A percentile compares a stretch with the other conserved stretches of the same genome.
Evolutionary conservation across 2,329 filamentous ascomycete species (phyloP).

Genomic region (Pseudocercospora fijiensis): DNA sequence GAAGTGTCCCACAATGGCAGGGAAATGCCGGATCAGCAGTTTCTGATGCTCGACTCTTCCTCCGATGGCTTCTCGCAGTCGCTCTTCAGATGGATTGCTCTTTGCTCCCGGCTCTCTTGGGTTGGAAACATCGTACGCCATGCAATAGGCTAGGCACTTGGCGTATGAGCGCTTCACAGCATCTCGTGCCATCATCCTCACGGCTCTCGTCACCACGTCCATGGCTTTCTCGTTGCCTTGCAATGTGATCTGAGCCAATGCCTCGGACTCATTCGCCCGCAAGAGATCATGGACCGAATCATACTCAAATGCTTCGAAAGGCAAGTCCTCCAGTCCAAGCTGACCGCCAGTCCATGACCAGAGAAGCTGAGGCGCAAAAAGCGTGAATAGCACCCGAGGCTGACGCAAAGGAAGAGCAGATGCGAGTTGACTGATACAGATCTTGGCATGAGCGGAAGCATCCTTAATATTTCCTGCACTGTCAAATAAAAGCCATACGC

Average conservation of each 20-base stretch:
- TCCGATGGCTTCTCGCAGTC: slow-evolving; percentile 69
- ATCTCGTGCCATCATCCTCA: slow-evolving; percentile 54
- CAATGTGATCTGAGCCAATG: slow-evolving; percentile 79
- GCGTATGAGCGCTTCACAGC: slow-evolving; percentile 70
- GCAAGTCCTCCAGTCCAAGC: slow-evolving; percentile 66
- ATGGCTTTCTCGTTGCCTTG: slow-evolving; percentile 67
- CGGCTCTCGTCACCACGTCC: slow-evolving; percentile 57
- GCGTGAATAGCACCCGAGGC: slow-evolving; percentile 69
- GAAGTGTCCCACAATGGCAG: slow-evolving; percentile 72
- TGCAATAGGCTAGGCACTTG: slow-evolving; percentile 77
- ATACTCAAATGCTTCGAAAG: slow-evolving; percentile 84
- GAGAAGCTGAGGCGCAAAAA: slow-evolving; percentile 85
- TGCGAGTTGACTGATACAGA: slow-evolving; percentile 68
- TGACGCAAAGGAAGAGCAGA: slow-evolving; percentile 62
- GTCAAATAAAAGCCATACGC: slow-evolving; percentile 93
- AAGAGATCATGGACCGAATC: slow-evolving; percentile 66
- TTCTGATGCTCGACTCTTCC: slow-evolving; percentile 59
- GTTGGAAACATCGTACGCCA: slow-evolving; percentile 66
- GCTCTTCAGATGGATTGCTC: slow-evolving; percentile 41
- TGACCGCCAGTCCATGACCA: slow-evolving; percentile 77
- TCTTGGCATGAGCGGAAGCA: slow-evolving; percentile 68
- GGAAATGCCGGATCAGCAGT: slow-evolving; percentile 68
- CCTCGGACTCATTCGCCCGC: slow-evolving; percentile 69
- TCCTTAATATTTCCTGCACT: slow-evolving; percentile 70
- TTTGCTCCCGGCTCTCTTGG: slow-evolving; percentile 34